A percentile compares a stretch with the other conserved stretches of the same genome.
phyloP scores from a whole-genome alignment of 2,329 filamentous ascomycete species.

The Aphanocladium album region DNA sequence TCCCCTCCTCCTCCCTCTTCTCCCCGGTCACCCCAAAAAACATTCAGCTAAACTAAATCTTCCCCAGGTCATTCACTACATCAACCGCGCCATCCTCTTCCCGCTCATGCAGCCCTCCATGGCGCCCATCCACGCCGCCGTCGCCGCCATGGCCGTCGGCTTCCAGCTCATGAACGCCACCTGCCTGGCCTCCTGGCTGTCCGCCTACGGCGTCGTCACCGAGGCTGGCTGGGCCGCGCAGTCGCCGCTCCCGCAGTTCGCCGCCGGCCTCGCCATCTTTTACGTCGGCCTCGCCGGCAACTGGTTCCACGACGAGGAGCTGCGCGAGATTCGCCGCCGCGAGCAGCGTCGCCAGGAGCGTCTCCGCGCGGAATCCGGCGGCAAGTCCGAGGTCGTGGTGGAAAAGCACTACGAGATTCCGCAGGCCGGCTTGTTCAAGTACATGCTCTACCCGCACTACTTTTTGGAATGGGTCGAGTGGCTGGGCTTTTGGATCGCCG shows the following conservation, averaged over 20 bases:
- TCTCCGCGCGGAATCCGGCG: constrained; percentile 19
- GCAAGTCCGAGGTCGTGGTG: constrained; percentile 39
- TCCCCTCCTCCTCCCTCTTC: constrained; percentile 15
- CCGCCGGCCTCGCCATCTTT: constrained; percentile 68
- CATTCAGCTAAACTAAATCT: neutral
- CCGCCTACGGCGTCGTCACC: constrained; percentile 69
- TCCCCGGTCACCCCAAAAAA: constrained; percentile 11
- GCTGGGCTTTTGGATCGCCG: constrained; percentile 78
- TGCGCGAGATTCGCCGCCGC: constrained; percentile 77
- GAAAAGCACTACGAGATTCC: constrained; percentile 87
- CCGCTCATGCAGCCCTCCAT: constrained; percentile 86
- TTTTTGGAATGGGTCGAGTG: constrained; percentile 97
- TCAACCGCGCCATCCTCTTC: constrained; percentile 79
- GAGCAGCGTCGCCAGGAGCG: constrained; percentile 56
- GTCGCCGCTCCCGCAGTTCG: constrained; percentile 43
- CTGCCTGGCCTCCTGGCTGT: constrained; percentile 74
- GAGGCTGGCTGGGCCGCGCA: constrained; percentile 42
- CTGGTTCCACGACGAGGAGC: constrained; percentile 82
- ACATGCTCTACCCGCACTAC: constrained; percentile 87
- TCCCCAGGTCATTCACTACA: constrained; percentile 72
- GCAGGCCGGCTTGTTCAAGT: constrained; percentile 73
- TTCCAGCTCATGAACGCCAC: constrained; percentile 83
- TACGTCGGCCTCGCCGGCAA: constrained; percentile 71
- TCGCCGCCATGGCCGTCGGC: constrained; percentile 57
- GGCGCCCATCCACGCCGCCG: constrained; percentile 73